Conservation (phyloP, 176 grass and related monocot genomes). For the Oryza brachyantha region DNA sequence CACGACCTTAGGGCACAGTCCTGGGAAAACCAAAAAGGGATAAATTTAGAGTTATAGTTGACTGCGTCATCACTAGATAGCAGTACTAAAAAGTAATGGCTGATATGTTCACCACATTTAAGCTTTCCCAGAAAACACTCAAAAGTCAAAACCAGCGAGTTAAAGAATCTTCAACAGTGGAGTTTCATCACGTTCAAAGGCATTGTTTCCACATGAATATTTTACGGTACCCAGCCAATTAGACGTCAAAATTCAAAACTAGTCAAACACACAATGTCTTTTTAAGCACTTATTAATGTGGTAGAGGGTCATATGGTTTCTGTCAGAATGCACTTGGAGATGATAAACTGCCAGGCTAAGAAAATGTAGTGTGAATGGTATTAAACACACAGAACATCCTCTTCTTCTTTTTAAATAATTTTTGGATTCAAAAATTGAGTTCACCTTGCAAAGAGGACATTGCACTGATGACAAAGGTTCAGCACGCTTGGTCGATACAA, state of each 20-base stretch:
- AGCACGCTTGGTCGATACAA: slow-evolving; percentile 38
- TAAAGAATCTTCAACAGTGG: not conserved
- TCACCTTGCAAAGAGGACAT: slow-evolving; percentile 82
- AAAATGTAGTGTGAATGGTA: not conserved
- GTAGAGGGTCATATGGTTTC: not conserved
- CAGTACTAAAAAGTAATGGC: not conserved
- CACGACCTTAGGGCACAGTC: not conserved
- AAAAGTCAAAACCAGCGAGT: not conserved
- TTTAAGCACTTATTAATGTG: not conserved
- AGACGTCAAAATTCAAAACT: not conserved
- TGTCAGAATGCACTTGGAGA: not conserved
- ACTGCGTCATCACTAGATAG: not conserved
- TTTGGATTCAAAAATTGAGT: not conserved
- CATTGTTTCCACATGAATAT: not conserved
- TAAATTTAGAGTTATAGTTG: not conserved
- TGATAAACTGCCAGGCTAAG: not conserved
- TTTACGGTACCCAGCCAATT: not conserved
- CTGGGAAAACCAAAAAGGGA: not conserved
- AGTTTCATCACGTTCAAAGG: not conserved
- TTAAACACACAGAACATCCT: not conserved
- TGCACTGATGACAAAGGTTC: slow-evolving; percentile 42
- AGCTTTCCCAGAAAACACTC: not conserved
- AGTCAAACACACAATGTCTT: not conserved
- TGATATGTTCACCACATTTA: not conserved
- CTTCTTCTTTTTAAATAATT: not conserved